Base-by-base conservation (phyloP, 73 alveolate genomes). In the Paramecium pentaurelia region DNA sequence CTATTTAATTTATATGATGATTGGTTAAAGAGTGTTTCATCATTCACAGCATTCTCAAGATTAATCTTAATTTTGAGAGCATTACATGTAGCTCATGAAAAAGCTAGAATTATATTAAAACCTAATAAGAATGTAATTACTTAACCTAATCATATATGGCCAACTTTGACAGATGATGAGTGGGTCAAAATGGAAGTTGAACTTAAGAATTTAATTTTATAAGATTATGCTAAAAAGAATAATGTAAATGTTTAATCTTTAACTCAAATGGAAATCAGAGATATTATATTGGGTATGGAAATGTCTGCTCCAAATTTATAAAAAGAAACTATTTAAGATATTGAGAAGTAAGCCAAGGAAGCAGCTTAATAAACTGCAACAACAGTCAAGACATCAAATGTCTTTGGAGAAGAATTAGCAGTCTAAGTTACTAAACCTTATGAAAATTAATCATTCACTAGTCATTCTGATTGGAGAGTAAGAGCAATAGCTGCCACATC, bases 131-230 rank as follows among this genome's bases (percentile, higher is more conserved):
- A 98, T 86, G 97, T 98, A 9, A 97, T 98, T 45, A 99, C 99
- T 51, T 94, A 96, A 93, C 99, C 99, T 4, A 99, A 98, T 92
- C 99, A 99, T 94, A 97, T 99, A 68, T 99, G 99, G 99, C 99
- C 99, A 58, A 97, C 98, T 92, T 97, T 99, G 59, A 95, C 99
- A 30, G 99, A 96, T 86, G 99, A 98, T 73, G 99, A 99, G 96
- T 99, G 99, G 99, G 99, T 98, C 28, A 98, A 98, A 86, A 99
- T 99, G 25, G 99, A 99, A 98, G 99, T 97, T 51, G 99, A 98
- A 95, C 96, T 99, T 80, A 99, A 98, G 95, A 99, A 99, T 86
- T 95, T 99, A 86, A 98, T 99, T 92, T 93, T 99, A 77, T 99
- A 99, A 49, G 99, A 99, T 95, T 99, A 99, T 92, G 99, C 99